Evolutionary conservation across 345 rosid species (phyloP).

Genomic region (Clausena lansium): DNA sequence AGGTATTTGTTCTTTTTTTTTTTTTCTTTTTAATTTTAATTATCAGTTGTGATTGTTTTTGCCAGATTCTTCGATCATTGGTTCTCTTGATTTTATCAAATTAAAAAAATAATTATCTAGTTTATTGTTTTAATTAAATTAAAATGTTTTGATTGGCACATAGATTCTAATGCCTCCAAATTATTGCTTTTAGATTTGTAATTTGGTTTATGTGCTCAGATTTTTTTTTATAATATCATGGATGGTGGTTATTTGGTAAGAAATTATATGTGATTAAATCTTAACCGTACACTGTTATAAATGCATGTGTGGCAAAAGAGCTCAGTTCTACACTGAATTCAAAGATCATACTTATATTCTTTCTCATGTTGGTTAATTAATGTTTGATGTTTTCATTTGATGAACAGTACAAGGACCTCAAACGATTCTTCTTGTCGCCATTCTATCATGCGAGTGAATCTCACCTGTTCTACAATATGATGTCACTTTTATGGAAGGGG

Average conservation of each 20-base stretch:
- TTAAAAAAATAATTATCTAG: background rate
- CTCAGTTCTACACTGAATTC: no score
- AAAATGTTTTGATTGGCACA: background rate
- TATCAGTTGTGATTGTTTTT: background rate
- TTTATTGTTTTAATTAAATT: background rate
- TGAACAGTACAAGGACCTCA: conserved; percentile 68
- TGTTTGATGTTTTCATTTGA: background rate
- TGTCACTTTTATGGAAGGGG: conserved; percentile 94
- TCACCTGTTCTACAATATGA: conserved; percentile 89
- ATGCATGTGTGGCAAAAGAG: no score
- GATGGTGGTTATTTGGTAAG: no score
- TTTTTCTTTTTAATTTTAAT: background rate
- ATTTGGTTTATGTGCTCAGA: no score
- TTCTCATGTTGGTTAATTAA: background rate
- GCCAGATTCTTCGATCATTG: background rate
- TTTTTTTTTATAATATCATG: no score
- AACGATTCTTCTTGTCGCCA: conserved; percentile 78
- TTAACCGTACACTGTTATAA: no score
- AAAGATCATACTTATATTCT: background rate
- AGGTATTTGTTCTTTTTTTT: conserved; percentile 36
- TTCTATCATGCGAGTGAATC: conserved; percentile 85
- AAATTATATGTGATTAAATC: no score
- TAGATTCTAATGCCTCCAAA: background rate
- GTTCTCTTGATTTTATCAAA: background rate
- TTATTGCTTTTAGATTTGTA: background rate